These are phyloP conservation scores for Neodidymelliopsis sp. DNA, from an alignment of 2,329 filamentous ascomycete genomes.

Conservation along the genomic window DNA sequence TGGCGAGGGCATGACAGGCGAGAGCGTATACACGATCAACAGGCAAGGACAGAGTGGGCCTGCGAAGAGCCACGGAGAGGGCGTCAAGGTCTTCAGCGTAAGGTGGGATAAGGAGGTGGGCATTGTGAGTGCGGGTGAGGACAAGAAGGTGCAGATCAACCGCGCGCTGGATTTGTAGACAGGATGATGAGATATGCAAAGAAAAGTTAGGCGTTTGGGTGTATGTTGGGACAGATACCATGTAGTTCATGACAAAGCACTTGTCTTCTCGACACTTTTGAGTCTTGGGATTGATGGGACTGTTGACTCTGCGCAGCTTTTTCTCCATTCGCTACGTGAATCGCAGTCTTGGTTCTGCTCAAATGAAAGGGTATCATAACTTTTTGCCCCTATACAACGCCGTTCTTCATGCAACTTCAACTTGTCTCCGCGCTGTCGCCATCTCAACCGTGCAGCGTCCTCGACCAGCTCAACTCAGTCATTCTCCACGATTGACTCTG, in stretches of 20 bases:
- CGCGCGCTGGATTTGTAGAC: slow-evolving; percentile 30
- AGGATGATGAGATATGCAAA: neutral
- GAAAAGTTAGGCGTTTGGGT: slow-evolving; percentile 26
- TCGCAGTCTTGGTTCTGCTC: slow-evolving; percentile 5
- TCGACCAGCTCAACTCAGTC: too few relatives aligned
- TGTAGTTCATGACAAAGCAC: neutral
- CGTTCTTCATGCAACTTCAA: neutral
- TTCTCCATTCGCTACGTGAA: too few relatives aligned
- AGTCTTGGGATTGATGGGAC: too few relatives aligned
- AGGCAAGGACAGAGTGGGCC: slow-evolving; percentile 70
- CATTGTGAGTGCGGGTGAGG: slow-evolving; percentile 90
- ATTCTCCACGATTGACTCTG: too few relatives aligned
- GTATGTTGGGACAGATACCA: slow-evolving; percentile 27
- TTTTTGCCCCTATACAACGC: slow-evolving; percentile 7
- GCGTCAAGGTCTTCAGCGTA: slow-evolving; percentile 88
- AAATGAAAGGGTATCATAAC: slow-evolving; percentile 37
- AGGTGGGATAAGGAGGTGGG: slow-evolving; percentile 86
- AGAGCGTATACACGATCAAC: slow-evolving; percentile 78
- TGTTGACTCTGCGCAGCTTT: too few relatives aligned
- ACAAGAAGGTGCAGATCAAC: slow-evolving; percentile 94
- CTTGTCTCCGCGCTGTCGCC: too few relatives aligned
- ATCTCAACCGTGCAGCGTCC: neutral
- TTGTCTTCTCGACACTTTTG: neutral
- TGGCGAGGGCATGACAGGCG: slow-evolving; percentile 63
- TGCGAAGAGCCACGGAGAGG: slow-evolving; percentile 73